Base-by-base conservation (phyloP, 1,284 basidiomycete species). In the Golubevia sp. region DNA sequence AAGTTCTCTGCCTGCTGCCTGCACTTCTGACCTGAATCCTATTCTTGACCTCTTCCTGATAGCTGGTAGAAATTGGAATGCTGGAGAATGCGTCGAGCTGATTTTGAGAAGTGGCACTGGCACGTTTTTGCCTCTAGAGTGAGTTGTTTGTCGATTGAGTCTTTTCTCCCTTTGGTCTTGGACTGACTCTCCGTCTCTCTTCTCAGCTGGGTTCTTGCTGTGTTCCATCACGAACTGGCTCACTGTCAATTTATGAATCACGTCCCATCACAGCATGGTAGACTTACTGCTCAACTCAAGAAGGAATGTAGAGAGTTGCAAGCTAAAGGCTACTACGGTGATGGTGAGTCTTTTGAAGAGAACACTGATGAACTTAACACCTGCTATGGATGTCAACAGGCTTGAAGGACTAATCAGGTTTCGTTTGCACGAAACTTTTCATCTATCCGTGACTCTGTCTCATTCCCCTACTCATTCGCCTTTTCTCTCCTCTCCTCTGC, bases 221-320 rank as follows among this genome's bases (percentile, higher is more conserved):
- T 77, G 8, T 73, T 77, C 30, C 69, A 67, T 57, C 74, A 77
- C 49, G 74, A 77, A 59, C 58, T 77, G 23, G 74, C 74, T 11
- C 74, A 77, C 48, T 73, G 70, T 58, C 69, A 66, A 59, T 68
- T 73, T 53, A 76, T 76, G 74, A 74, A 76, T 25, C 72, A 77
- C 57, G 68, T 76, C 3, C 66, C 73, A 0, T 67, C 68, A n/a
- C 67, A 68, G 34, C 74, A 76, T 26, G 73, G 70, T 21, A 70
- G 69, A 53, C 61, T 74, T 2, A 74, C 71, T 27, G 51, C 61
- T n/a, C 64, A 70, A 26, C 61, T 76, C 15, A 57, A 63, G 20
- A 44, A 68, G 23, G 64, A 73, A 49, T 70, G 67, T 25, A 54
- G 63, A 15, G 53, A 70, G 1, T 58, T 74, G 15, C 74, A 75